phyloP scores from a whole-genome alignment of 164 flowering plant species.

The Dillenia suffruticosa region DNA sequence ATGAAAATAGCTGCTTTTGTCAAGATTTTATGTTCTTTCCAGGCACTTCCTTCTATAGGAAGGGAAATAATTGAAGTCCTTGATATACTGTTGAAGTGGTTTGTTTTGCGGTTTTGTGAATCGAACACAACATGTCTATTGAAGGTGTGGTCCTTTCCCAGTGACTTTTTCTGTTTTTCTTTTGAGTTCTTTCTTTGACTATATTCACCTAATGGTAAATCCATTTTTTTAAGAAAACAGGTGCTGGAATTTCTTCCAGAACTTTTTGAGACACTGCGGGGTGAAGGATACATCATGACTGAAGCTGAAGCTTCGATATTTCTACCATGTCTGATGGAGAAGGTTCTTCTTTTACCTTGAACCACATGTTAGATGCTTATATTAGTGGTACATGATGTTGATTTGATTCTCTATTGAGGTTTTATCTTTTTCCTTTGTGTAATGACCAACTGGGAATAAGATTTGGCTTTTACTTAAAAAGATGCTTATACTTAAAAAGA shows the following conservation, averaged over 20 bases:
- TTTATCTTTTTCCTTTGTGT: too few relatives aligned
- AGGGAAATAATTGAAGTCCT: conserved; percentile 80
- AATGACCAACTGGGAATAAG: too few relatives aligned
- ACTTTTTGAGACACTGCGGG: conserved; percentile 66
- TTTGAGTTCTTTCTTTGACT: background rate
- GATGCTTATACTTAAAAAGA: too few relatives aligned
- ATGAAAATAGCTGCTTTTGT: background rate
- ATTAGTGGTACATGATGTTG: too few relatives aligned
- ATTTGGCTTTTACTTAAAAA: too few relatives aligned
- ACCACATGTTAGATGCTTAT: too few relatives aligned
- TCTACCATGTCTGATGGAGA: conserved; percentile 92
- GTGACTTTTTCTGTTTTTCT: background rate
- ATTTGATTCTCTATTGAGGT: too few relatives aligned
- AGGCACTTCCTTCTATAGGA: conserved; percentile 77
- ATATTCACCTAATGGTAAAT: background rate
- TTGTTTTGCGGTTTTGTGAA: conserved; percentile 91
- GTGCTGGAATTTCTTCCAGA: conserved; percentile 94
- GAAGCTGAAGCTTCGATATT: conserved; percentile 97
- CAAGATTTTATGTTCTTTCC: conserved; percentile 6
- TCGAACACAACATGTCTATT: conserved; percentile 95
- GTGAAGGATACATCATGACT: conserved; percentile 65
- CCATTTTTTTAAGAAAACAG: conserved; percentile 24
- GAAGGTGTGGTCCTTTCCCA: conserved; percentile 48
- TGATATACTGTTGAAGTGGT: conserved; percentile 89
- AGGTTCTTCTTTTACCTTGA: conserved; percentile 39